Conservation (phyloP, 495 filamentous ascomycete genomes). For the Tirmania nivea region DNA sequence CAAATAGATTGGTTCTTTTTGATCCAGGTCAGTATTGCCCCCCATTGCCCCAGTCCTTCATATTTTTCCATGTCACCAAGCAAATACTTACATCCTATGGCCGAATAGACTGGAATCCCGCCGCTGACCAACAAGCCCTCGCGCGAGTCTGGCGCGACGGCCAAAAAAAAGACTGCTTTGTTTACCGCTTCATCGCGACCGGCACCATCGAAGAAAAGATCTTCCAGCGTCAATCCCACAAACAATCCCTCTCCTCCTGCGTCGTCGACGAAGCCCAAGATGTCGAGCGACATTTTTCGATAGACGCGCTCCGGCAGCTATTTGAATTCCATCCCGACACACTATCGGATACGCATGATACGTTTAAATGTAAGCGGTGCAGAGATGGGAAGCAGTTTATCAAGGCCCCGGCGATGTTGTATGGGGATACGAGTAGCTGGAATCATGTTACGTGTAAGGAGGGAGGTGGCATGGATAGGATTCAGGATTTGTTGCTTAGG, state of each 20-base stretch:
- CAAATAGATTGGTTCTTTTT: slow-evolving; percentile 90
- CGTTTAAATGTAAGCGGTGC: slow-evolving; percentile 96
- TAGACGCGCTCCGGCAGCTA: slow-evolving; percentile 71
- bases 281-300: slow-evolving; percentile 84
- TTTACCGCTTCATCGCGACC: slow-evolving; percentile 95
- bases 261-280: slow-evolving; percentile 97
- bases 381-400: slow-evolving; percentile 67
- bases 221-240: slow-evolving; percentile 95
- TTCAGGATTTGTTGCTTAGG: slow-evolving; percentile 77
- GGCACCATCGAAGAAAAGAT: slow-evolving; percentile 99
- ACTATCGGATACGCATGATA: slow-evolving; percentile 85
- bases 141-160: slow-evolving; percentile 97
- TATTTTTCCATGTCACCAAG: neutral
- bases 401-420: slow-evolving; percentile 82
- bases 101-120: slow-evolving; percentile 75
- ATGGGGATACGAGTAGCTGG: slow-evolving; percentile 96
- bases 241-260: slow-evolving; percentile 85
- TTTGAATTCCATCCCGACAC: slow-evolving; percentile 80
- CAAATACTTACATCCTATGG: neutral
- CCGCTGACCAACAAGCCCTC: slow-evolving; percentile 90
- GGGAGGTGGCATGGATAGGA: slow-evolving; percentile 44
- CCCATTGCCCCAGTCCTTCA: neutral
- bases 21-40: slow-evolving; percentile 33
- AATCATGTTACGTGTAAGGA: slow-evolving; percentile 80
- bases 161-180: slow-evolving; percentile 98